A percentile compares a stretch with the other conserved stretches of the same genome.
phyloP scores from a whole-genome alignment of 495 filamentous ascomycete species.

The Gamarada debralockiae region DNA sequence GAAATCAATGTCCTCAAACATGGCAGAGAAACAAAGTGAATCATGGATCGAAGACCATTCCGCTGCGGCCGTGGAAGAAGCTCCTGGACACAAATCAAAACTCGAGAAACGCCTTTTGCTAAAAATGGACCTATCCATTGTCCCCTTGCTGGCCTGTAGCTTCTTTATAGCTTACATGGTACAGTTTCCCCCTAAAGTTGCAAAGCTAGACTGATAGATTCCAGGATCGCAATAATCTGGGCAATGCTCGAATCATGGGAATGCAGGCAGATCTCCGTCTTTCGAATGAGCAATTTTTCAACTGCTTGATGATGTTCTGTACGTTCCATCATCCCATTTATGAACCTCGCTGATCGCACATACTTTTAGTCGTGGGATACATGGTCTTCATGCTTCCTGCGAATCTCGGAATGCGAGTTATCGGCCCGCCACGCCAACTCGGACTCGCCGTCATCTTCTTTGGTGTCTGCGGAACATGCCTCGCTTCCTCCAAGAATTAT shows the following conservation, averaged over 20 bases:
- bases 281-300: slow-evolving; percentile 20
- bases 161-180: slow-evolving; percentile 9
- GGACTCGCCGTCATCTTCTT: neutral
- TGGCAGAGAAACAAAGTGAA: neutral
- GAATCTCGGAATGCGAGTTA: neutral
- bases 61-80: neutral
- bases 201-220: slow-evolving; percentile 4
- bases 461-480: neutral
- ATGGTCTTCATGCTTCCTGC: slow-evolving; percentile 3
- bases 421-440: neutral
- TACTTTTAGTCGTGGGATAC: slow-evolving; percentile 7
- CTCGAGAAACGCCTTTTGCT: neutral
- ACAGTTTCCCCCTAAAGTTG: neutral
- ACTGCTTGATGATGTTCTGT: slow-evolving; percentile 9
- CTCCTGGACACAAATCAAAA: neutral
- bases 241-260: slow-evolving; percentile 36
- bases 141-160: neutral
- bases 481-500: neutral
- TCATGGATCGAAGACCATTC: neutral
- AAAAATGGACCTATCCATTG: slow-evolving; percentile 1
- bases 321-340: neutral
- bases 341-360: neutral
- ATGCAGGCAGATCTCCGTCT: slow-evolving; percentile 30
- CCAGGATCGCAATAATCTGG: slow-evolving; percentile 37
- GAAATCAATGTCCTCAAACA: neutral